Conservation (phyloP, 2,329 filamentous ascomycete species). For the Pseudogymnoascus sp. region DNA sequence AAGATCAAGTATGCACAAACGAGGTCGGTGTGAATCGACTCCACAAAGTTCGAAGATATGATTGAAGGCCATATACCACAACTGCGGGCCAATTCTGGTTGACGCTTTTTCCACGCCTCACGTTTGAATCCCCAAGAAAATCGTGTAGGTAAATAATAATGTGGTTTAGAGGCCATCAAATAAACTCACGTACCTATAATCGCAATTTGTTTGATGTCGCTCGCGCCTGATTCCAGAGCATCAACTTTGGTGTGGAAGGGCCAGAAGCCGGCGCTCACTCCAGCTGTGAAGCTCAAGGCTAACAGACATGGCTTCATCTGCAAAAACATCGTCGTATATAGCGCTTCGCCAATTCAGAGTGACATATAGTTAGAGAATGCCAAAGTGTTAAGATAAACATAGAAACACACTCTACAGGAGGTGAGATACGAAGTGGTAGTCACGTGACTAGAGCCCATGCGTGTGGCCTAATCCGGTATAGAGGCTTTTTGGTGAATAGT, state of each 20-base stretch:
- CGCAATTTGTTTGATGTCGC: slow-evolving; percentile 25
- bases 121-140: background rate
- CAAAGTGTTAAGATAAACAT: background rate
- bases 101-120: background rate
- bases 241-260: slow-evolving; percentile 20
- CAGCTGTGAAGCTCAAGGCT: slow-evolving; percentile 18
- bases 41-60: background rate
- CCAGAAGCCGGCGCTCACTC: slow-evolving; percentile 23
- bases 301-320: slow-evolving; percentile 14
- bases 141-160: background rate
- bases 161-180: background rate
- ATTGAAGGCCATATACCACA: background rate
- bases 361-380: background rate
- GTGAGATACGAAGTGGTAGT: background rate
- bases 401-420: background rate
- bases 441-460: background rate
- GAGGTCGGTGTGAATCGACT: background rate
- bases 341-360: background rate
- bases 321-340: background rate
- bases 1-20: background rate
- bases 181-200: slow-evolving; percentile 26
- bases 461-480: slow-evolving; percentile 5
- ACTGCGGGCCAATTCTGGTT: background rate
- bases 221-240: slow-evolving; percentile 16
- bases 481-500: slow-evolving; percentile 9